A percentile compares a stretch with the other conserved stretches of the same genome.
These are phyloP conservation scores for Phytophthora syringae DNA, from an alignment of 352 stramenopile species.

Conservation along the genomic window DNA sequence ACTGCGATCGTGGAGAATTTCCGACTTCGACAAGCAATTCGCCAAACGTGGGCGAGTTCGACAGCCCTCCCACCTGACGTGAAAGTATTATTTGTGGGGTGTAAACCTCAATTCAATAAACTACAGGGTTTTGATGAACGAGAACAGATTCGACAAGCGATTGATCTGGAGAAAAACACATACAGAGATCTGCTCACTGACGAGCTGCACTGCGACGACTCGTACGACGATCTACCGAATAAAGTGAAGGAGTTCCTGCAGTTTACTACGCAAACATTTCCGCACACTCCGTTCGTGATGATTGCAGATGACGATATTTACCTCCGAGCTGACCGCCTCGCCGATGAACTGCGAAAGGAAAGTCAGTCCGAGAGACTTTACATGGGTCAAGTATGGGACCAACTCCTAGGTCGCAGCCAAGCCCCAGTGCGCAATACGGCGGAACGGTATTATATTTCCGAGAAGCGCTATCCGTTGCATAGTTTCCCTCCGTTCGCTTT, in stretches of 20 bases:
- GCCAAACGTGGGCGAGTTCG: conserved; percentile 48
- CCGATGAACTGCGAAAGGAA: not conserved
- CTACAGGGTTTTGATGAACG: not conserved
- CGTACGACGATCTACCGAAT: conserved; percentile 43
- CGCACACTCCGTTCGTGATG: conserved; percentile 43
- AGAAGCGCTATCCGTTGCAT: conserved; percentile 36
- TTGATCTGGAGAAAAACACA: conserved; percentile 35
- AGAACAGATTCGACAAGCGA: conserved; percentile 12
- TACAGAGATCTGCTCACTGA: conserved; percentile 50
- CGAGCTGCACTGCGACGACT: conserved; percentile 54
- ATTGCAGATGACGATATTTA: conserved; percentile 64
- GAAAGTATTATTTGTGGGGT: conserved; percentile 51
- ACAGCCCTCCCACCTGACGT: conserved; percentile 18
- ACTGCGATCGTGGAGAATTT: conserved; percentile 43
- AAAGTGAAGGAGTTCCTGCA: conserved; percentile 64
- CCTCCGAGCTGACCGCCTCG: conserved; percentile 32
- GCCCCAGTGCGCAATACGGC: conserved; percentile 29
- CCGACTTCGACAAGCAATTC: conserved; percentile 39
- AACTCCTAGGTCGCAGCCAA: conserved; percentile 10
- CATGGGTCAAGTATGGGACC: conserved; percentile 21
- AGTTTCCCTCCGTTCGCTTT: conserved; percentile 50
- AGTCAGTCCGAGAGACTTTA: conserved; percentile 6
- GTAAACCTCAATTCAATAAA: conserved; percentile 8
- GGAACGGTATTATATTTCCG: conserved; percentile 45
- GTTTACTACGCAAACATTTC: conserved; percentile 18